Conservation (phyloP, 257 asterid genomes). For the Solanum sparsipilum region DNA sequence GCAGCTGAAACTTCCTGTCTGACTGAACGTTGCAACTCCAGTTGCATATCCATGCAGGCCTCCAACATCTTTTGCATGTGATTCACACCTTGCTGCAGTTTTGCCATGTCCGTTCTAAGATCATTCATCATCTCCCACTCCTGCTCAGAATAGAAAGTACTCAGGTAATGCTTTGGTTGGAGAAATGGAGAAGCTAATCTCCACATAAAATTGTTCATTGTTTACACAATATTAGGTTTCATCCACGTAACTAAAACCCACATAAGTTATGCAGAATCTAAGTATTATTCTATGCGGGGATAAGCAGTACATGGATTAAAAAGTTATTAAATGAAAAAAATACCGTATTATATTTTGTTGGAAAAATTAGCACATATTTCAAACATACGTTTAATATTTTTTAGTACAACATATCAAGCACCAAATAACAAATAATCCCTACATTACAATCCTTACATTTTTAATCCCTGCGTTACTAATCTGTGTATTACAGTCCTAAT, state of each 20-base stretch:
- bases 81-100: conserved; percentile 86
- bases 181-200: not conserved
- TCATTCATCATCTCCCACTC: conserved; percentile 85
- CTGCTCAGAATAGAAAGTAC: conserved; percentile 21
- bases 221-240: not conserved
- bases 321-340: not conserved
- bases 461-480: not conserved
- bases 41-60: conserved; percentile 98
- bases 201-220: not conserved
- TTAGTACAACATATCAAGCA: not conserved
- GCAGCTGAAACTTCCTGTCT: conserved; percentile 96
- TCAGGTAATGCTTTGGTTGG: not conserved
- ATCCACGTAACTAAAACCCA: not conserved
- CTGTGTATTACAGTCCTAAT: not conserved
- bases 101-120: conserved; percentile 63
- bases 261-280: not conserved
- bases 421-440: not conserved
- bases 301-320: not conserved
- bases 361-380: not conserved
- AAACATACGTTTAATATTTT: not conserved
- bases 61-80: conserved; percentile 97
- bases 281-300: not conserved
- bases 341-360: not conserved
- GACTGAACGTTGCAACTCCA: conserved; percentile 91
- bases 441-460: not conserved